Conservation (phyloP, 805 yeast species). For the Candida dajiaensis region DNA sequence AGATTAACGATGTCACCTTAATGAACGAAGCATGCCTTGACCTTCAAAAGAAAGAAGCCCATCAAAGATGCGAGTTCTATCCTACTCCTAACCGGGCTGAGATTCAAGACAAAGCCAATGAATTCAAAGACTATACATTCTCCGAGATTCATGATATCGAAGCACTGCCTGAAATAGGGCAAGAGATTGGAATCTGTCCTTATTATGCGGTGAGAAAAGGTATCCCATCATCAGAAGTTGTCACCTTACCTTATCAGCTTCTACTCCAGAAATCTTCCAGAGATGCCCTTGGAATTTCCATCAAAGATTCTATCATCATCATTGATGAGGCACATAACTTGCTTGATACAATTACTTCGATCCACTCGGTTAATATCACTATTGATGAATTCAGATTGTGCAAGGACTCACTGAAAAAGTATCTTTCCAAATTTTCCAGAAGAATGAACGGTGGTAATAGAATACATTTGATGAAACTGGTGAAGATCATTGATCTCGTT, state of each 20-base stretch:
- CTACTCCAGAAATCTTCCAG: constrained; percentile 58
- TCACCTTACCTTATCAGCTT: constrained; percentile 83
- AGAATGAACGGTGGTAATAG: constrained; percentile 68
- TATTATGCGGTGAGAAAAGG: constrained; percentile 69
- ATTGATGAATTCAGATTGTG: constrained; percentile 41
- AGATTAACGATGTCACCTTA: constrained; percentile 39
- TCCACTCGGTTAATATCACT: constrained; percentile 60
- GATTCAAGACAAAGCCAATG: constrained; percentile 24
- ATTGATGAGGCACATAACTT: constrained; percentile 93
- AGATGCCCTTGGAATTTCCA: constrained; percentile 47
- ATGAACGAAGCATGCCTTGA: constrained; percentile 83
- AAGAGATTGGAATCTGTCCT: constrained; percentile 58
- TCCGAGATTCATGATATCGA: constrained; percentile 57
- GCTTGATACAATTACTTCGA: constrained; percentile 64
- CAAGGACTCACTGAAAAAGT: constrained; percentile 43
- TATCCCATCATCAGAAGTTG: constrained; percentile 56
- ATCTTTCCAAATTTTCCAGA: constrained; percentile 53
- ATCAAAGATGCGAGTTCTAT: constrained; percentile 34
- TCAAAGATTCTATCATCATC: constrained; percentile 62
- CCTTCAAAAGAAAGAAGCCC: constrained; percentile 39
- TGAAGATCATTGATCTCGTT: constrained; percentile 49
- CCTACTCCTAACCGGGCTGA: constrained; percentile 26
- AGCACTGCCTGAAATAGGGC: constrained; percentile 62
- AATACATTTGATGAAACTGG: constrained; percentile 58
- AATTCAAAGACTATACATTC: constrained; percentile 43